Percentiles rank a stretch among this genome's conserved stretches.
These are phyloP conservation scores for Podospora fimiseda DNA, from an alignment of 495 filamentous ascomycete genomes.

Conservation along the genomic window DNA sequence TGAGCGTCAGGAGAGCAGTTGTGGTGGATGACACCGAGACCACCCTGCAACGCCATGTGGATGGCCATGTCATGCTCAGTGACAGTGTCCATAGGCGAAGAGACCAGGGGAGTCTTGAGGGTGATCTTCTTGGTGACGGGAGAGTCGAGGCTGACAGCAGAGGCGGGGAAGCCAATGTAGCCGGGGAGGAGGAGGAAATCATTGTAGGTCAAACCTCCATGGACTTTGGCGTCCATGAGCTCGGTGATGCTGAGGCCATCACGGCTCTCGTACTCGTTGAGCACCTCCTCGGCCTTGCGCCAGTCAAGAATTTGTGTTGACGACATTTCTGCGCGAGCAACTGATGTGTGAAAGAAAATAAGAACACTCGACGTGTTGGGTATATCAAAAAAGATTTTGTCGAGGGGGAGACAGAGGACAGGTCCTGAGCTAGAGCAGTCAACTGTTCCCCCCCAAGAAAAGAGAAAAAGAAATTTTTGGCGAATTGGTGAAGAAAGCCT, in stretches of 20 bases:
- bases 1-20: slow-evolving; percentile 94
- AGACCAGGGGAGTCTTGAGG: slow-evolving; percentile 89
- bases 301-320: slow-evolving; percentile 53
- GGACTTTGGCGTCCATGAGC: slow-evolving; percentile 76
- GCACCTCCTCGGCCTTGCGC: slow-evolving; percentile 66
- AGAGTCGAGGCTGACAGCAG: slow-evolving; percentile 80
- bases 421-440: slow-evolving; percentile 18
- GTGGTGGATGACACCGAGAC: slow-evolving; percentile 96
- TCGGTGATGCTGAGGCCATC: slow-evolving; percentile 83
- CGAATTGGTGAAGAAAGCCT: slow-evolving; percentile 15
- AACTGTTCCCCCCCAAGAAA: slow-evolving; percentile 34
- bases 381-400: slow-evolving; percentile 2
- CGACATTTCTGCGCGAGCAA: slow-evolving; percentile 48
- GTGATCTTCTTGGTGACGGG: slow-evolving; percentile 89
- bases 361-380: slow-evolving; percentile 2
- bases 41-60: slow-evolving; percentile 94
- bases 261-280: slow-evolving; percentile 63
- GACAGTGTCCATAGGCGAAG: slow-evolving; percentile 99
- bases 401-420: slow-evolving; percentile 28
- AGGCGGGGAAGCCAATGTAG: slow-evolving; percentile 76
- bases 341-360: slow-evolving; percentile 6
- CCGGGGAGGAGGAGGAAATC: slow-evolving; percentile 56
- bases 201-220: slow-evolving; percentile 81
- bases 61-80: slow-evolving; percentile 99
- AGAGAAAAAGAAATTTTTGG: slow-evolving; percentile 20